Conservation (phyloP, 352 stramenopile genomes). For the Globisporangium nagaii region DNA sequence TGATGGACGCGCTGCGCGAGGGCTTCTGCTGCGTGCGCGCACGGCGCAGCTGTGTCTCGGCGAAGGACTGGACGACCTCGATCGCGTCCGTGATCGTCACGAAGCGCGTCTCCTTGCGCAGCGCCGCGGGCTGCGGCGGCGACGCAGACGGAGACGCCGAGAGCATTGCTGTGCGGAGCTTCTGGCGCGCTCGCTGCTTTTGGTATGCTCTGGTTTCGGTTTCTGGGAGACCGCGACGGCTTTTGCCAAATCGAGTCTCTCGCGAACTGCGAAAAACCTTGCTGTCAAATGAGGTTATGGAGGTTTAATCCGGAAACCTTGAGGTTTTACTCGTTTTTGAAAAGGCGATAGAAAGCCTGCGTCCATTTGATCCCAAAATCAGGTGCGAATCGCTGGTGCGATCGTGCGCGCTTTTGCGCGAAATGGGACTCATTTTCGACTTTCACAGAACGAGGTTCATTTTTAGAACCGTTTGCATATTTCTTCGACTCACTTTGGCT, state of each 20-base stretch:
- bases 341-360: too few relatives aligned
- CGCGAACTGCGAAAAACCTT: slow-evolving; percentile 15
- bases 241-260: slow-evolving; percentile 33
- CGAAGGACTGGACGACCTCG: slow-evolving; percentile 54
- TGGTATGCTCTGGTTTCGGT: neutral
- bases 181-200: neutral
- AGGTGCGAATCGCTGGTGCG: too few relatives aligned
- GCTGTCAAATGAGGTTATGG: too few relatives aligned
- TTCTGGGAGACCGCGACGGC: slow-evolving; percentile 24
- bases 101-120: slow-evolving; percentile 63
- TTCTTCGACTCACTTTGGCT: too few relatives aligned
- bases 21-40: slow-evolving; percentile 42
- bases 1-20: neutral
- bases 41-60: slow-evolving; percentile 42
- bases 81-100: slow-evolving; percentile 57
- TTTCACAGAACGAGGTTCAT: too few relatives aligned
- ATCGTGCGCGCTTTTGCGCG: too few relatives aligned
- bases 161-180: neutral
- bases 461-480: too few relatives aligned
- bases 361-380: too few relatives aligned
- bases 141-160: neutral
- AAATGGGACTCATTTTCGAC: too few relatives aligned
- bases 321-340: too few relatives aligned
- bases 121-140: neutral
- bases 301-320: too few relatives aligned